phyloP scores from a whole-genome alignment of 2,329 filamentous ascomycete genomes.

The Penicillium sp. region DNA sequence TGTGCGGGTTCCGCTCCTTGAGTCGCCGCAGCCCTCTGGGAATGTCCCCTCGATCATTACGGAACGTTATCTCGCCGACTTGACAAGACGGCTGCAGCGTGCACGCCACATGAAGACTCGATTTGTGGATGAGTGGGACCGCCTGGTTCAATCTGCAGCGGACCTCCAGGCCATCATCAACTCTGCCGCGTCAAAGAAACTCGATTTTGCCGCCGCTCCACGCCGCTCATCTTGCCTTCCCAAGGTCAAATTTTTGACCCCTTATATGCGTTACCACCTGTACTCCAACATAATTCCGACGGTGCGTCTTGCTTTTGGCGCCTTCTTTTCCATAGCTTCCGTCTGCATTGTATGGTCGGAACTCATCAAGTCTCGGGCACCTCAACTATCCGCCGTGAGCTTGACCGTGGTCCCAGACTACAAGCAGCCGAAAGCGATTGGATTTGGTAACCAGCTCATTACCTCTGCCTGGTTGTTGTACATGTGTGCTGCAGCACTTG shows the following conservation, averaged over 20 bases:
- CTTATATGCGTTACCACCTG: slow-evolving; percentile 75
- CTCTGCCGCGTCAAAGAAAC: slow-evolving; percentile 72
- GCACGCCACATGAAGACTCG: slow-evolving; percentile 79
- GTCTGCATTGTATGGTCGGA: slow-evolving; percentile 89
- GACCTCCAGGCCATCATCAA: slow-evolving; percentile 80
- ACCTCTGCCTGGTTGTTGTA: slow-evolving; percentile 89
- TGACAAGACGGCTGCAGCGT: slow-evolving; percentile 77
- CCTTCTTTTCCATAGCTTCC: slow-evolving; percentile 70
- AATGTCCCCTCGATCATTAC: slow-evolving; percentile 78
- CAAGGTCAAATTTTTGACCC: slow-evolving; percentile 64
- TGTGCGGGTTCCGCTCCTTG: slow-evolving; percentile 43
- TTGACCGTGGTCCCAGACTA: slow-evolving; percentile 64
- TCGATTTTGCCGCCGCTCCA: slow-evolving; percentile 67
- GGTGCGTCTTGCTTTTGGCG: slow-evolving; percentile 62
- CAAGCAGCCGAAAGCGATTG: slow-evolving; percentile 69
- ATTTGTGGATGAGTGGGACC: slow-evolving; percentile 82
- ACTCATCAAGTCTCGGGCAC: slow-evolving; percentile 76
- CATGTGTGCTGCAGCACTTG: slow-evolving; percentile 88
- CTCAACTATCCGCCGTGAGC: slow-evolving; percentile 68
- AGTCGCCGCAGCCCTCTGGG: slow-evolving; percentile 30
- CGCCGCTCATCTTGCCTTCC: slow-evolving; percentile 56
- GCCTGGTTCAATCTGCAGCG: slow-evolving; percentile 69
- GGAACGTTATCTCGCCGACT: slow-evolving; percentile 84
- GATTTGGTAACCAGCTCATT: slow-evolving; percentile 80
- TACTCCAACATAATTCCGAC: slow-evolving; percentile 72